phyloP scores from a whole-genome alignment of 495 filamentous ascomycete species.

The Chlorociboria aeruginascens region DNA sequence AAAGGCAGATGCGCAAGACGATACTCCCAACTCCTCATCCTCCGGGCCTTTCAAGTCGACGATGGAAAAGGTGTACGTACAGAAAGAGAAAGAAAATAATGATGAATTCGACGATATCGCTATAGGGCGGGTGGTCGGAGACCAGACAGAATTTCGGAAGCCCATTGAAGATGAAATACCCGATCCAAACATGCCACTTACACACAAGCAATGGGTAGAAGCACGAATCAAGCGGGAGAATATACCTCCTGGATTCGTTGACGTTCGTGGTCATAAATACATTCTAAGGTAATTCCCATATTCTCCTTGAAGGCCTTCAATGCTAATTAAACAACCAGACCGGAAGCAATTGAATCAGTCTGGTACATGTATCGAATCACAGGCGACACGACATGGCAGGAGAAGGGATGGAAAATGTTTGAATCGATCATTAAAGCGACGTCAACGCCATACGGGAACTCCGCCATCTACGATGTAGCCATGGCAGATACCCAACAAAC shows the following conservation, averaged over 20 bases:
- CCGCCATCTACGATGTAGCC: conserved; percentile 67
- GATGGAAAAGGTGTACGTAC: too few species aligned
- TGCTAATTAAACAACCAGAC: conserved; percentile 41
- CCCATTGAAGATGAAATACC: background rate
- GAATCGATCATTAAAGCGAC: conserved; percentile 57
- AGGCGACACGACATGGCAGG: conserved; percentile 66
- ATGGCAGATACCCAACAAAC: conserved; percentile 6
- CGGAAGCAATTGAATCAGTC: conserved; percentile 89
- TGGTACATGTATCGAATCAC: conserved; percentile 95
- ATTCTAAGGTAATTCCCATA: conserved; percentile 51
- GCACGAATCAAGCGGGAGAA: conserved; percentile 44
- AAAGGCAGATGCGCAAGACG: background rate
- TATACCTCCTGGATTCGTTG: conserved; percentile 54
- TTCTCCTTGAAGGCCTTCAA: conserved; percentile 1
- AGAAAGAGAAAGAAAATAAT: too few species aligned
- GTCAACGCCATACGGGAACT: conserved; percentile 52
- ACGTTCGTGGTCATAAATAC: conserved; percentile 50
- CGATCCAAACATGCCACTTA: conserved; percentile 28
- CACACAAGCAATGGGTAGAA: conserved; percentile 54
- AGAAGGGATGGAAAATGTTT: conserved; percentile 88
- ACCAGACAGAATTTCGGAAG: too few species aligned
- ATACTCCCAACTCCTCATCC: too few species aligned
- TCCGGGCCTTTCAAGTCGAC: too few species aligned
- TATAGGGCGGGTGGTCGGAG: too few species aligned
- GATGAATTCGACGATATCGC: too few species aligned